phyloP scores from a whole-genome alignment of 1,284 basidiomycete species.

The Pyrrhoderma noxium region DNA sequence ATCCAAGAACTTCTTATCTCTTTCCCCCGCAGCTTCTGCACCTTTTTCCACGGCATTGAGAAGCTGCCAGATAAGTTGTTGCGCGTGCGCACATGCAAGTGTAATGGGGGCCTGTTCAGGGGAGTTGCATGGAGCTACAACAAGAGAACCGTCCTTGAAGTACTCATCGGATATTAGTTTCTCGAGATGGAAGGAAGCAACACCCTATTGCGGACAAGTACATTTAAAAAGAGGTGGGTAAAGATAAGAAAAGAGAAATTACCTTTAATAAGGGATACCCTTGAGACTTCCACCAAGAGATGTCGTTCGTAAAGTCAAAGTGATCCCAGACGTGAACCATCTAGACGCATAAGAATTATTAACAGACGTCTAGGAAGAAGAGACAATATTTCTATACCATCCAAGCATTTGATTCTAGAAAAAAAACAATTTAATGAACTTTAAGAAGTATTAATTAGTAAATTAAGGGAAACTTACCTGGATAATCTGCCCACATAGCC shows the following conservation, averaged over 20 bases:
- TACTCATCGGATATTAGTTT: slow-evolving; percentile 55
- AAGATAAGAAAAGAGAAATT: not conserved
- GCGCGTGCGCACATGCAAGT: slow-evolving; percentile 55
- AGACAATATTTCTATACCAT: slow-evolving; percentile 41
- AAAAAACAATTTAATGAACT: too few relatives aligned
- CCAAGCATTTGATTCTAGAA: slow-evolving; percentile 57
- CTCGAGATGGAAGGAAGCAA: slow-evolving; percentile 63
- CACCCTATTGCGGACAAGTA: slow-evolving; percentile 36
- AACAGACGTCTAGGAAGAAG: not conserved
- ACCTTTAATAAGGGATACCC: slow-evolving; percentile 71
- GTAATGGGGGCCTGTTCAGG: slow-evolving; percentile 67
- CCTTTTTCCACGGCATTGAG: slow-evolving; percentile 68
- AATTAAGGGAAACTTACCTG: slow-evolving; percentile 36
- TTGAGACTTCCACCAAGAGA: slow-evolving; percentile 60
- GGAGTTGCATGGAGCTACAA: slow-evolving; percentile 67
- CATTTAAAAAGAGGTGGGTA: not conserved
- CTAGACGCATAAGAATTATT: slow-evolving; percentile 28
- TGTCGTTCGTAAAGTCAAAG: slow-evolving; percentile 62
- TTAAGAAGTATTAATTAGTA: too few relatives aligned
- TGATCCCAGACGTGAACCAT: slow-evolving; percentile 75
- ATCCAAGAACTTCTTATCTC: slow-evolving; percentile 50
- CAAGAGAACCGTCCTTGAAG: slow-evolving; percentile 63
- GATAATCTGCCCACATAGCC: slow-evolving; percentile 63
- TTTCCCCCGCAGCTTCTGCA: slow-evolving; percentile 55
- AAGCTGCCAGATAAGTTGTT: slow-evolving; percentile 67